Conservation (phyloP, 225 moss, liverwort and hornwort genomes). For the Antitrichia curtipendula region DNA sequence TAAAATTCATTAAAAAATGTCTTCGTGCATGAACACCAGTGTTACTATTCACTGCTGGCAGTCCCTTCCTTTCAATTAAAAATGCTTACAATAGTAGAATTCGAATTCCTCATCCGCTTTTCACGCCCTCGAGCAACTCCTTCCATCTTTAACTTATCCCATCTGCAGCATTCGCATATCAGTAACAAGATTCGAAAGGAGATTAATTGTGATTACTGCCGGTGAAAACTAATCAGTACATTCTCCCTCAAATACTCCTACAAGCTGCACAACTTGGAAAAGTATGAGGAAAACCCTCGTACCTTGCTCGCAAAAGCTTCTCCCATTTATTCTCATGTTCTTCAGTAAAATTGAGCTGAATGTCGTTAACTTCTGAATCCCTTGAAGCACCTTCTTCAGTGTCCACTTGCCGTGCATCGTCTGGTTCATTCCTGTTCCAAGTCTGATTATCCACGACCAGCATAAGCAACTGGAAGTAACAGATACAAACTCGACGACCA, state of each 20-base stretch:
- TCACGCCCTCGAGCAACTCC: constrained; percentile 48
- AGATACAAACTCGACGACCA: background rate
- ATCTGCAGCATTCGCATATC: constrained; percentile 28
- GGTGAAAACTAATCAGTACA: background rate
- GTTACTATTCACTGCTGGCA: background rate
- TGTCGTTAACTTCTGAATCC: constrained; percentile 10
- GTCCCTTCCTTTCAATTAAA: background rate
- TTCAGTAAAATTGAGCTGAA: background rate
- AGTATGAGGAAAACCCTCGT: background rate
- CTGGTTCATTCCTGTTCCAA: constrained; percentile 67
- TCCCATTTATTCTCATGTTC: constrained; percentile 68
- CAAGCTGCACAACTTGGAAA: background rate
- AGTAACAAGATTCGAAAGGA: background rate
- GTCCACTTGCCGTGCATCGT: constrained; percentile 29
- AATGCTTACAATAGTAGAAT: constrained; percentile 44
- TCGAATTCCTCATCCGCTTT: constrained; percentile 51
- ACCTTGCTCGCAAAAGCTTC: constrained; percentile 64
- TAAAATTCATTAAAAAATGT: background rate
- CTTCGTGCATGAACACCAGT: background rate
- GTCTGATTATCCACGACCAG: constrained; percentile 33
- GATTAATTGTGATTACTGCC: background rate
- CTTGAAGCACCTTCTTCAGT: constrained; percentile 25
- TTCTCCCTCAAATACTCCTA: background rate
- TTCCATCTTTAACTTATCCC: constrained; percentile 61
- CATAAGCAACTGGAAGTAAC: background rate